Conservation (phyloP, 345 rosid genomes). For the Euphorbia tirucalli region DNA sequence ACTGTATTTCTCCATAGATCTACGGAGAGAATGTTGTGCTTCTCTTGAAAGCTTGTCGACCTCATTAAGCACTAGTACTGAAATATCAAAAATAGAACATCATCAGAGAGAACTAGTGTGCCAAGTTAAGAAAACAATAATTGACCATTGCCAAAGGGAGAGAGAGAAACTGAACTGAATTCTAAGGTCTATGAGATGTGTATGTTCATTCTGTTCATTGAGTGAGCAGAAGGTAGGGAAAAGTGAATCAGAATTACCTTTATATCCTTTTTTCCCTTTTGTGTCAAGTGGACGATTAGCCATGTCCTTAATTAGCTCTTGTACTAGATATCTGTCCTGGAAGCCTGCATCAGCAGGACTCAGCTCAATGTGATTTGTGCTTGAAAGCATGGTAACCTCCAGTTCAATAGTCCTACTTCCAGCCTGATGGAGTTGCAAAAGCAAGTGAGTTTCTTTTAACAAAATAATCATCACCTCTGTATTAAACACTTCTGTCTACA, state of each 20-base stretch:
- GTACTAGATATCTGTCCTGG: constrained; percentile 95
- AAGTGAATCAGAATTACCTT: constrained; percentile 46
- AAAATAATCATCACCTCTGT: neutral
- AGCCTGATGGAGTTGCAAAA: constrained; percentile 42
- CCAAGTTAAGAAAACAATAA: neutral
- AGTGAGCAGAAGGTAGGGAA: neutral
- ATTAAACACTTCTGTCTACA: neutral
- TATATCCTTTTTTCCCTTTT: constrained; percentile 79
- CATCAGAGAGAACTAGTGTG: constrained; percentile 5
- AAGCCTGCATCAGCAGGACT: constrained; percentile 95
- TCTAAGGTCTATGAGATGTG: neutral
- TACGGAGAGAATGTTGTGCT: constrained; percentile 96
- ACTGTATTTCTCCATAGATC: constrained; percentile 99
- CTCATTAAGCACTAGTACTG: constrained; percentile 93
- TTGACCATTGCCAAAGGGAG: neutral
- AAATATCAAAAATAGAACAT: constrained; percentile 18
- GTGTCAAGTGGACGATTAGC: constrained; percentile 91
- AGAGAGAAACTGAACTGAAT: neutral
- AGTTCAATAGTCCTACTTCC: constrained; percentile 85
- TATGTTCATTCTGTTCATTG: neutral
- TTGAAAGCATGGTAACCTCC: constrained; percentile 85
- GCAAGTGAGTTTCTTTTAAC: neutral
- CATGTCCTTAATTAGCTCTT: constrained; percentile 95
- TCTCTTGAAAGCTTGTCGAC: constrained; percentile 99
- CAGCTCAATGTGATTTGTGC: constrained; percentile 86